phyloP scores from a whole-genome alignment of 73 alveolate genomes.

The Stentor coeruleus region DNA sequence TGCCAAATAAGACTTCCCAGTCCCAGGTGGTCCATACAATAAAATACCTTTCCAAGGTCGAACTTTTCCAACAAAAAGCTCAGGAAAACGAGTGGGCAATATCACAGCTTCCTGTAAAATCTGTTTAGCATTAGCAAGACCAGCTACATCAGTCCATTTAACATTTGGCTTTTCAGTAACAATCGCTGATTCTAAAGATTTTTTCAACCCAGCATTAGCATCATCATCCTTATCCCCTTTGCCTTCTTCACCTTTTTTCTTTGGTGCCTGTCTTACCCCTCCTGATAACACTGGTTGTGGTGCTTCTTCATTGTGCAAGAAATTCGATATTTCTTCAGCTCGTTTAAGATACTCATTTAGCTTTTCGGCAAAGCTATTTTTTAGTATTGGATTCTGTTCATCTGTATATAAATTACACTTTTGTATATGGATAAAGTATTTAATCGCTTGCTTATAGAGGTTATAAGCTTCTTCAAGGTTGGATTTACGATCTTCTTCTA shows the following conservation, averaged over 20 bases:
- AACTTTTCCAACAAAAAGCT: conserved; percentile 89
- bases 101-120: conserved; percentile 95
- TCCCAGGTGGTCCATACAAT: conserved; percentile 99
- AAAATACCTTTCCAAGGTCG: conserved; percentile 97
- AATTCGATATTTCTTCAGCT: conserved; percentile 56
- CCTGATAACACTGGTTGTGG: conserved; percentile 28
- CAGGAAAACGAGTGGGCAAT: conserved; percentile 96
- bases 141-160: conserved; percentile 93
- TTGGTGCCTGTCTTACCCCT: conserved; percentile 36
- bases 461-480: conserved; percentile 44
- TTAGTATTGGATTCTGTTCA: conserved; percentile 45
- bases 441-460: conserved; percentile 40
- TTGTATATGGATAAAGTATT: conserved; percentile 39
- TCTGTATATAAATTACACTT: conserved; percentile 47
- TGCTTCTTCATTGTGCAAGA: conserved; percentile 20
- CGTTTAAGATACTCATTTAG: conserved; percentile 44
- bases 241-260: not conserved
- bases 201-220: conserved; percentile 23
- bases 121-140: conserved; percentile 90
- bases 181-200: conserved; percentile 70
- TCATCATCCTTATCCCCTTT: not conserved
- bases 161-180: conserved; percentile 97
- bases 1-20: conserved; percentile 97
- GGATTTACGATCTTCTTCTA: conserved; percentile 34
- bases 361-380: conserved; percentile 43